Base-by-base conservation (phyloP, 2,329 filamentous ascomycete genomes). In the Penicillium sp. region DNA sequence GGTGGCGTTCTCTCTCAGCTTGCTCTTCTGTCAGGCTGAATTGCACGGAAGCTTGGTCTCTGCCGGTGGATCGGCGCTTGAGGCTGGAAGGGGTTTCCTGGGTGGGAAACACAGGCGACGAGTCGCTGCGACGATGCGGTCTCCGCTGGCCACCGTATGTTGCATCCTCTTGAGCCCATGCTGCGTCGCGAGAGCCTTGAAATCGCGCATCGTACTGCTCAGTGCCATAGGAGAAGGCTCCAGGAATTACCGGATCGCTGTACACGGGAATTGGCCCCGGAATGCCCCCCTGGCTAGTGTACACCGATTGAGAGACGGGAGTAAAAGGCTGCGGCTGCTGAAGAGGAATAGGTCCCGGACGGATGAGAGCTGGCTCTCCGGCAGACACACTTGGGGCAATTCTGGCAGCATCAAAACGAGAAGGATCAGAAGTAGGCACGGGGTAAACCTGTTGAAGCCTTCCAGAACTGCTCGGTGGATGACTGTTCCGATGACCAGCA, bases 291-390 rank as follows among this genome's bases (percentile, higher is more conserved):
- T 76, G 73, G 4, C 70, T 70, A 16, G 71, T 78, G 59, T 89
- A 88, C 1, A 91, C 78, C 14, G 80, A 80, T 53, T 80, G 80
- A 31, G 84, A 84, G 2, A 95, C 82, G 0, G 88, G 88, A 2
- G 80, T 77, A 50, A 88, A 80, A 2, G 91, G 91, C 59, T 90
- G 86, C 2, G 91, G 91, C 60, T 95, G 89, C 65, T 93, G 87
- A n/a, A 96, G 76, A 10, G 84, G 83, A 28, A 89, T 78, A 0
- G 81, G 76, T 5, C 75, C 81, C 4, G 84, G 80, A 35, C 80
- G 77, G 34, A 71, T 60, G 8, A 67, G 47, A 16, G 65, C 58
- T 22, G 68, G 63, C 44, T 68, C 58, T 5, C 39, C 44, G 25
- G 48, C 53, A 14, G 61, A 58, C 3, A 55, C 51, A 34, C 56